Conservation (phyloP, 306 rosid species). For the Fragaria nilgerrensis region DNA sequence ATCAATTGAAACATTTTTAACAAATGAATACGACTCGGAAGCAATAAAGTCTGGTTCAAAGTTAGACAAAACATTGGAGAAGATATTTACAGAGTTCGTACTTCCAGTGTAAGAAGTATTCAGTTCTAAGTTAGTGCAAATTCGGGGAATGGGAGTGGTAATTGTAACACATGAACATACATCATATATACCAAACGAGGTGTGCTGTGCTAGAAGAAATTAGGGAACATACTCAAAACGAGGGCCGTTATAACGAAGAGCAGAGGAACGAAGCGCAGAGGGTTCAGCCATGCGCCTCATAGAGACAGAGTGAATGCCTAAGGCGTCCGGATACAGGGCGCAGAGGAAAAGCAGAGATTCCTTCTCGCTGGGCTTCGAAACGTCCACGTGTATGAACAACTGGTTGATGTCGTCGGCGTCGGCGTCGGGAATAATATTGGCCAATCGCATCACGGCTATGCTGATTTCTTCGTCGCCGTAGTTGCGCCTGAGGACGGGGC, state of each 20-base stretch:
- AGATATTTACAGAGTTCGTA: neutral
- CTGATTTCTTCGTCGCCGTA: conserved; percentile 66
- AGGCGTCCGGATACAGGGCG: conserved; percentile 78
- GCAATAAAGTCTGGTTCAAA: too few species aligned
- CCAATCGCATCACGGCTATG: conserved; percentile 65
- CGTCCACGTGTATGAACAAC: conserved; percentile 72
- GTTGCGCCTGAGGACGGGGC: conserved; percentile 66
- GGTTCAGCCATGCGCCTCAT: conserved; percentile 54
- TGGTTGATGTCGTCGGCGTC: too few species aligned
- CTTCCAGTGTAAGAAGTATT: neutral
- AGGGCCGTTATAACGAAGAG: conserved; percentile 54
- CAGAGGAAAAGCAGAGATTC: conserved; percentile 71
- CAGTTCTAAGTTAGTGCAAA: neutral
- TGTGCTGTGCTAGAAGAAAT: too few species aligned
- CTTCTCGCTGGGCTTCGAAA: conserved; percentile 57
- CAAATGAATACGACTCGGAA: neutral
- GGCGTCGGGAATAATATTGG: conserved; percentile 28
- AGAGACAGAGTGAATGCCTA: conserved; percentile 89
- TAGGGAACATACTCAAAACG: conserved; percentile 55
- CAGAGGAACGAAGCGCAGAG: conserved; percentile 28
- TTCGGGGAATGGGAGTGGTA: too few species aligned
- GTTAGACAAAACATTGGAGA: neutral
- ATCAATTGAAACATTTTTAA: neutral
- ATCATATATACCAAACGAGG: too few species aligned
- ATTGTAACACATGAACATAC: too few species aligned